A percentile compares a stretch with the other conserved stretches of the same genome.
Evolutionary conservation across 495 filamentous ascomycete genomes (phyloP).

Genomic region (Letharia columbiana): DNA sequence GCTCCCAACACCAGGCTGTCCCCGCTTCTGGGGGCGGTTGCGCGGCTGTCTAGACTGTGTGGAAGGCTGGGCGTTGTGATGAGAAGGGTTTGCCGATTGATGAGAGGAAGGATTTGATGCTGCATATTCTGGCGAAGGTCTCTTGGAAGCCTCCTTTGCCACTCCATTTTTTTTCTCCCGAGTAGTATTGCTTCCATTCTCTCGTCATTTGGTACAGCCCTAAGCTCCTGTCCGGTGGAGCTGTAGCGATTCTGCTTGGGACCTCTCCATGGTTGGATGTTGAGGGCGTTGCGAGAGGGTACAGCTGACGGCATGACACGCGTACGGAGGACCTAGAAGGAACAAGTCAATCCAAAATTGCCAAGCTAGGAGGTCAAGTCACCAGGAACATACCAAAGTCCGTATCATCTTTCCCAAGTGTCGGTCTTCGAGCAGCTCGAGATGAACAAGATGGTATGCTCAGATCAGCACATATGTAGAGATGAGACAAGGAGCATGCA

Average conservation of each 20-base stretch:
- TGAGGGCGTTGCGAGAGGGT: neutral
- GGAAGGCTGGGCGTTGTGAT: neutral
- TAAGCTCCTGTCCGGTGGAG: slow-evolving; percentile 5
- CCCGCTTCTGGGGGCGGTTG: neutral
- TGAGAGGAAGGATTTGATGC: neutral
- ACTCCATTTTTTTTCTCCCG: neutral
- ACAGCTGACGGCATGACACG: slow-evolving; percentile 13
- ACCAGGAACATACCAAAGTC: slow-evolving; percentile 11
- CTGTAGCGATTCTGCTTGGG: slow-evolving; percentile 8
- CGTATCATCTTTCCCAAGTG: slow-evolving; percentile 10
- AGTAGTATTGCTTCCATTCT: slow-evolving; percentile 9
- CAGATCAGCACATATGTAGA: neutral
- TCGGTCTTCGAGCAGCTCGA: neutral
- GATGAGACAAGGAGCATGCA: neutral
- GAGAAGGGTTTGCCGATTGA: neutral
- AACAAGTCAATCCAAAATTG: neutral
- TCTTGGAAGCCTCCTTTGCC: neutral
- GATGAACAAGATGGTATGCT: neutral
- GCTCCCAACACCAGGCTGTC: neutral
- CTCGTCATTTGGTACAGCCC: neutral
- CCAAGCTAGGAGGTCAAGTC: neutral
- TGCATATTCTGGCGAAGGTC: neutral
- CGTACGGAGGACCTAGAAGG: slow-evolving; percentile 8
- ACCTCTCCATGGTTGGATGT: neutral
- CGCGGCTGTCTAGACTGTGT: neutral